A percentile compares a stretch with the other conserved stretches of the same genome.
Evolutionary conservation across 108 stramenopile genomes (phyloP).

Genomic region (Cyclotella baltica): DNA sequence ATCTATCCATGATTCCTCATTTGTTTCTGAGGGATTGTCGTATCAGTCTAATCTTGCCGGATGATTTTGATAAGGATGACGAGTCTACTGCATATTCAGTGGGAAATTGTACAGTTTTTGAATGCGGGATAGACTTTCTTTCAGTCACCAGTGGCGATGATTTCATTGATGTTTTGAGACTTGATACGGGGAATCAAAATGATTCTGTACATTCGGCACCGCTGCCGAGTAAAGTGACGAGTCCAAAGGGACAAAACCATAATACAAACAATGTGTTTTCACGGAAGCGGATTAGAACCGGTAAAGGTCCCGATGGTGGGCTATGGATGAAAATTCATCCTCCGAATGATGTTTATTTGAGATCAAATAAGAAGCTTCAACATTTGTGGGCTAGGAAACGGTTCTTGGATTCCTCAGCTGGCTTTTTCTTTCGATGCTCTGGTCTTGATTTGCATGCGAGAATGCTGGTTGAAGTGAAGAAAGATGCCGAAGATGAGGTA

Average conservation of each 20-base stretch:
- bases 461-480: slow-evolving; percentile 62
- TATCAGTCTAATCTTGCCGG: slow-evolving; percentile 70
- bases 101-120: slow-evolving; percentile 61
- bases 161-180: slow-evolving; percentile 64
- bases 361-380: neutral
- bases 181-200: slow-evolving; percentile 34
- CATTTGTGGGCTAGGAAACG: slow-evolving; percentile 62
- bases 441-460: slow-evolving; percentile 77
- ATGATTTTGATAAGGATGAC: slow-evolving; percentile 37
- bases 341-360: slow-evolving; percentile 23
- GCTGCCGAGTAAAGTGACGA: slow-evolving; percentile 15
- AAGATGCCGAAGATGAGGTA: slow-evolving; percentile 38
- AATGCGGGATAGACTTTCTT: slow-evolving; percentile 77
- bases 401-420: slow-evolving; percentile 52
- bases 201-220: slow-evolving; percentile 1
- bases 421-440: slow-evolving; percentile 71
- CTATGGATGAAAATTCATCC: slow-evolving; percentile 67
- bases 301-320: slow-evolving; percentile 78
- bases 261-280: slow-evolving; percentile 58
- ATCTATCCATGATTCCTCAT: slow-evolving; percentile 73
- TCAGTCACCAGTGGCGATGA: slow-evolving; percentile 79
- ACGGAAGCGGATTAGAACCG: slow-evolving; percentile 74
- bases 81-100: slow-evolving; percentile 32
- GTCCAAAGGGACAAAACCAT: neutral
- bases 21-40: slow-evolving; percentile 76